phyloP scores from a whole-genome alignment of 345 rosid species.

The Eutrema japonicum region DNA sequence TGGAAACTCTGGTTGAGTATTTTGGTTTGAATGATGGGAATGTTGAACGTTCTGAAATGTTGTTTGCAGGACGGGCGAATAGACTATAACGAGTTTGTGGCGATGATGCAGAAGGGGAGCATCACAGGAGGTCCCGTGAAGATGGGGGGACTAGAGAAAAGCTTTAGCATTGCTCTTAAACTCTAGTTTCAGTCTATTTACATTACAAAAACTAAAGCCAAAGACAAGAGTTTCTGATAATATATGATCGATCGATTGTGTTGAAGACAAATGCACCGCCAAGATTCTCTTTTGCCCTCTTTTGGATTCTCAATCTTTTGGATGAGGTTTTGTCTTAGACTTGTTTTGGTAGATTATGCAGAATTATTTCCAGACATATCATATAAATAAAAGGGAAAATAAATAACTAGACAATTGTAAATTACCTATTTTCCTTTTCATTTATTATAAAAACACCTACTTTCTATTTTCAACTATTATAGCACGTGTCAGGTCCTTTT shows the following conservation, averaged over 20 bases:
- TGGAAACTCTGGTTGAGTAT: neutral
- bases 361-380: too few species aligned
- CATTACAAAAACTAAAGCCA: slow-evolving; percentile 23
- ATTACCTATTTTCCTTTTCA: too few species aligned
- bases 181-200: slow-evolving; percentile 34
- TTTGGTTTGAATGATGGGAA: slow-evolving; percentile 13
- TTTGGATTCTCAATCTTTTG: slow-evolving; percentile 32
- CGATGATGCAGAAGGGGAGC: slow-evolving; percentile 79
- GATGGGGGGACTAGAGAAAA: slow-evolving; percentile 53
- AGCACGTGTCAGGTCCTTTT: too few species aligned
- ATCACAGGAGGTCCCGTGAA: slow-evolving; percentile 43
- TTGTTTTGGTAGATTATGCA: neutral
- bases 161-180: slow-evolving; percentile 60
- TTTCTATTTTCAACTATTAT: too few species aligned
- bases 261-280: slow-evolving; percentile 34
- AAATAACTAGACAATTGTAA: too few species aligned
- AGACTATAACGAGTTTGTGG: slow-evolving; percentile 81
- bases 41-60: slow-evolving; percentile 13
- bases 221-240: slow-evolving; percentile 31
- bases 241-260: slow-evolving; percentile 26
- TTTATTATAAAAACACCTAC: too few species aligned
- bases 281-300: slow-evolving; percentile 28
- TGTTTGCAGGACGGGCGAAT: slow-evolving; percentile 73
- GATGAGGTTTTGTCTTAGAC: slow-evolving; percentile 26
- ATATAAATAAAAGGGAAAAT: too few species aligned